These are phyloP conservation scores for Prunus davidiana DNA, from an alignment of 306 rosid species.

Conservation along the genomic window DNA sequence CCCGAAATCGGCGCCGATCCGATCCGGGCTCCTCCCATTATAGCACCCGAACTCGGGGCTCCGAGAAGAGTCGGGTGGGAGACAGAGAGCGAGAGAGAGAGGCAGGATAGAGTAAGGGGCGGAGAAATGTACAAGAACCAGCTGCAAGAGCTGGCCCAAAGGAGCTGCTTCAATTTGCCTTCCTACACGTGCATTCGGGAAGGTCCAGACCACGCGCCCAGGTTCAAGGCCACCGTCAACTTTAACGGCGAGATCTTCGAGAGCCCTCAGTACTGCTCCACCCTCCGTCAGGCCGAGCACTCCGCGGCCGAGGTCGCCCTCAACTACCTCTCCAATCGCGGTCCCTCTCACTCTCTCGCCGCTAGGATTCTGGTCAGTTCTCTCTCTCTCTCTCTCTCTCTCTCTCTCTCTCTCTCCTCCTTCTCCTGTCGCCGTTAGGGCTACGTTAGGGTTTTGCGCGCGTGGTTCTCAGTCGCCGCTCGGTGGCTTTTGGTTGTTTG, in stretches of 20 bases:
- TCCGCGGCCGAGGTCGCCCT: constrained; percentile 99
- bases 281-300: constrained; percentile 98
- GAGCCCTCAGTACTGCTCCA: constrained; percentile 78
- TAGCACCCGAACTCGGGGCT: background rate
- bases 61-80: background rate
- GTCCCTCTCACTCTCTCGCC: constrained; percentile 91
- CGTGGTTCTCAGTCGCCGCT: background rate
- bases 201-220: constrained; percentile 99
- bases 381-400: background rate
- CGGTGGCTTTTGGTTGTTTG: background rate
- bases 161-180: constrained; percentile 98
- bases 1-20: constrained; percentile 37
- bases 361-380: constrained; percentile 80
- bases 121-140: constrained; percentile 99
- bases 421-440: constrained; percentile 17
- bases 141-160: constrained; percentile 99
- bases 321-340: constrained; percentile 78
- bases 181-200: constrained; percentile 90
- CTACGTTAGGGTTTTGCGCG: constrained; percentile 18
- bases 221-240: constrained; percentile 94
- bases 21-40: constrained; percentile 38
- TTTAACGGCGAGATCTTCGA: constrained; percentile 95
- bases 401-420: background rate
- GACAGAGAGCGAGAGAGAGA: background rate
- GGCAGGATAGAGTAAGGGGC: background rate